Conservation (phyloP, 2,329 filamentous ascomycete genomes). For the Aureobasidium sp. region DNA sequence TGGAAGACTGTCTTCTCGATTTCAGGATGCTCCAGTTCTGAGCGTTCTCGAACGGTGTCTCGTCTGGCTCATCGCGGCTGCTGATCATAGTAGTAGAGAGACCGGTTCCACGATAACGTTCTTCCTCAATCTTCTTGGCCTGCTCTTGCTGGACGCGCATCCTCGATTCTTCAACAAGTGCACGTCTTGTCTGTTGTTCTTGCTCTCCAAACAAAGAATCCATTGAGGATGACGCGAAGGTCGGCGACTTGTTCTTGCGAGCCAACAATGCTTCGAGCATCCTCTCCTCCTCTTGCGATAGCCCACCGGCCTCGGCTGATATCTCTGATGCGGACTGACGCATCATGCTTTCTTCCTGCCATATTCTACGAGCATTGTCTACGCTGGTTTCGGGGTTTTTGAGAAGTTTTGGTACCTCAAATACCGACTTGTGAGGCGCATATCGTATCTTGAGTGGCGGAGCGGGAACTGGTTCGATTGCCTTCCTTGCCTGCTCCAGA, state of each 20-base stretch:
- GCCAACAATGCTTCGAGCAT: constrained; percentile 9
- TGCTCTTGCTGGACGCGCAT: background rate
- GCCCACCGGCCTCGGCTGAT: background rate
- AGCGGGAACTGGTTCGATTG: background rate
- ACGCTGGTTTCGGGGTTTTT: background rate
- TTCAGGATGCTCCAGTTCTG: constrained; percentile 15
- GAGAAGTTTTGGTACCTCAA: background rate
- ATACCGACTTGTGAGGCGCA: background rate
- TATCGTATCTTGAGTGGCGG: background rate
- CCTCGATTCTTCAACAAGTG: background rate
- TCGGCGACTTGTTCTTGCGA: constrained; percentile 1
- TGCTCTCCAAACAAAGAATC: background rate
- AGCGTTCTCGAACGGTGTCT: constrained; percentile 12
- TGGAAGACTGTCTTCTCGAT: background rate
- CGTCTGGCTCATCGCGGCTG: background rate
- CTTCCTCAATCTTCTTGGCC: background rate
- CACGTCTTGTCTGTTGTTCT: background rate
- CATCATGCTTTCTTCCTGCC: background rate
- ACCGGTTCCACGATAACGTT: background rate
- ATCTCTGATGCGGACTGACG: background rate
- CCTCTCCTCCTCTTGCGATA: constrained; percentile 4
- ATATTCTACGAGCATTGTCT: background rate
- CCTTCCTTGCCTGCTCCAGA: background rate
- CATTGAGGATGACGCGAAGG: background rate
- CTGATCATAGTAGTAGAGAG: background rate